Evolutionary conservation across 306 rosid species (phyloP), one percentile per base, ranked within the genome.

Genomic region (Trichosanthes truncata): DNA sequence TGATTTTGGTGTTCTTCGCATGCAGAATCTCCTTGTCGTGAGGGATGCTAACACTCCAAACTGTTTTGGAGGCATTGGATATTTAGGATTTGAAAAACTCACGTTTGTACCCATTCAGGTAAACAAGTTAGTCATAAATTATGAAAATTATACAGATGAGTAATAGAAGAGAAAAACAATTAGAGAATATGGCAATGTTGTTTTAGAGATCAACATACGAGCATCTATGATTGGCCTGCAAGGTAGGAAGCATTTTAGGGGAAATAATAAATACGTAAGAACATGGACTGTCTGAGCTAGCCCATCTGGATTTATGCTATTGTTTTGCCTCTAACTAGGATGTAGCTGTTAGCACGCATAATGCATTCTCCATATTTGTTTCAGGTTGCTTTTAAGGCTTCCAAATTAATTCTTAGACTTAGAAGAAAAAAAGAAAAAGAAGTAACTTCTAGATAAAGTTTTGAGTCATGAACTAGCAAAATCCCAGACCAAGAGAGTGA

Each of bases 71-170:
- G 99, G 99, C 41, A 67, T 77, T 31, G 81, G 81, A 38, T 95
- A 91, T 84, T 89, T 93, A 25, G 97, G 97, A 79, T 95, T 95
- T 82, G 97, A 93, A 86, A 93, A 91, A 49, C 97, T 95, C 79
- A 91, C 99, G 43, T 91, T 84, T 79, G 93, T 91, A 35, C 99
- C 99, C 62, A 90, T 93, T 80, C 97, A 91, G 97, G 99, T 90
- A 88, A 26, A 79, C 26, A 52, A 36, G 45, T 66, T 14, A n/a
- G n/a, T 62, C 20, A 35, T 36, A 33, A 29, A 5, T 48, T 40
- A 57, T 4, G 38, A 45, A 66, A 66, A 20, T 66, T 20, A n/a
- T 68, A 41, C 18, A 12, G 17, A 68, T 68, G 52, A 40, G 18
- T 40, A 41, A 68, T 40, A n/a, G 75, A 68, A 73, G 40, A 33